These are phyloP conservation scores for Sutorius australiensis DNA, from an alignment of 768 basidiomycete genomes.

Conservation along the genomic window DNA sequence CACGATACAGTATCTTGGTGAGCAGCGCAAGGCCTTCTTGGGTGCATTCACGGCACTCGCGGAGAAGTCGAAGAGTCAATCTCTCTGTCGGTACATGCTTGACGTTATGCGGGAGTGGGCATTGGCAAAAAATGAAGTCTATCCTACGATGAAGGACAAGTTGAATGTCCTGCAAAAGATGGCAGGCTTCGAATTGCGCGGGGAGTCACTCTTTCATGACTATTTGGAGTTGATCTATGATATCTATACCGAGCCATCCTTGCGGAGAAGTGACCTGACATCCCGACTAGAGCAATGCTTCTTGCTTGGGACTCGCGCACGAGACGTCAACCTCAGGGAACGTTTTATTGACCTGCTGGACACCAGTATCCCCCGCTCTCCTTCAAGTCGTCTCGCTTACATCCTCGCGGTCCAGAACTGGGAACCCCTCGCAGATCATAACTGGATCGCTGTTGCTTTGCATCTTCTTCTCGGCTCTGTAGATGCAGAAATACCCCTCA, in stretches of 20 bases:
- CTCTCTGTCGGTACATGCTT: slow-evolving; percentile 80
- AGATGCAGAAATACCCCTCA: slow-evolving; percentile 42
- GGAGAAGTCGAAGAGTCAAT: slow-evolving; percentile 81
- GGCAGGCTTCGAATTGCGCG: slow-evolving; percentile 75
- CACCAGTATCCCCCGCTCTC: slow-evolving; percentile 77
- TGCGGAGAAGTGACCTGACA: slow-evolving; percentile 91
- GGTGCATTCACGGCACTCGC: slow-evolving; percentile 75
- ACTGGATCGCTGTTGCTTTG: slow-evolving; percentile 91
- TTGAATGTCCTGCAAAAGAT: slow-evolving; percentile 85
- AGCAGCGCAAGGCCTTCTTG: slow-evolving; percentile 80
- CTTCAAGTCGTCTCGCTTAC: slow-evolving; percentile 80
- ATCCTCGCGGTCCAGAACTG: slow-evolving; percentile 92
- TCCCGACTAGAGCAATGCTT: slow-evolving; percentile 91
- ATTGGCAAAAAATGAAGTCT: slow-evolving; percentile 76
- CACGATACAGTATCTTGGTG: slow-evolving; percentile 77
- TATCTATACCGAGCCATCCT: slow-evolving; percentile 82
- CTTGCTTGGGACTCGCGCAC: slow-evolving; percentile 83
- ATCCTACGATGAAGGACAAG: slow-evolving; percentile 95
- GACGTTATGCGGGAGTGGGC: slow-evolving; percentile 88
- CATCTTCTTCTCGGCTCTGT: slow-evolving; percentile 84
- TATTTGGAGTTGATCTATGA: slow-evolving; percentile 90
- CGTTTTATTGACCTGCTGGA: slow-evolving; percentile 90
- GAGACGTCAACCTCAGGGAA: slow-evolving; percentile 73
- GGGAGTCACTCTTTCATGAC: slow-evolving; percentile 72
- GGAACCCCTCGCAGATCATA: slow-evolving; percentile 87